Conservation (phyloP, 192 early-diverging fungal species). For the Podila verticillata region DNA sequence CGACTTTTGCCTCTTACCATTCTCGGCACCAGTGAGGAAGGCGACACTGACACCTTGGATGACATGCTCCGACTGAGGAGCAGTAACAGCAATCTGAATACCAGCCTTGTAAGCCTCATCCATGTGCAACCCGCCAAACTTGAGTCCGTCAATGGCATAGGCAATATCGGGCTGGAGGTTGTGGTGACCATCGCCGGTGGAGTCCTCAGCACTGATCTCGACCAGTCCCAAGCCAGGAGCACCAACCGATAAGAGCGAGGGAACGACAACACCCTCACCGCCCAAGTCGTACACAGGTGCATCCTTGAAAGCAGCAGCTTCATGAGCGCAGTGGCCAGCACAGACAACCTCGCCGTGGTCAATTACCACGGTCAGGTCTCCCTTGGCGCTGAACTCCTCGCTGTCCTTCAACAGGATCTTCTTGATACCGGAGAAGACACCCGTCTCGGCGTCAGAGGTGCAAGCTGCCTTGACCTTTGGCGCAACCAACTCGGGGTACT, state of each 20-base stretch:
- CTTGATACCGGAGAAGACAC: constrained; percentile 42
- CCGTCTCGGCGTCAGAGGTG: constrained; percentile 21
- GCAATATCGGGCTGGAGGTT: constrained; percentile 43
- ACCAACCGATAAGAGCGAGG: constrained; percentile 60
- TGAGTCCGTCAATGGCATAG: constrained; percentile 72
- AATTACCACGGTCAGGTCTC: constrained; percentile 59
- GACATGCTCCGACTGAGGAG: constrained; percentile 59
- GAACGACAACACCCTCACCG: constrained; percentile 48
- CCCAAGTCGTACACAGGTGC: constrained; percentile 38
- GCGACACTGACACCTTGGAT: constrained; percentile 71
- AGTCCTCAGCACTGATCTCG: constrained; percentile 70
- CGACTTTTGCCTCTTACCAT: constrained; percentile 38
- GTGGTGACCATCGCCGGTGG: constrained; percentile 67
- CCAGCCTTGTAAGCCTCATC: constrained; percentile 69
- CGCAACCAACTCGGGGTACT: constrained; percentile 19
- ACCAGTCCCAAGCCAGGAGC: constrained; percentile 67
- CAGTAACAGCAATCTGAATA: constrained; percentile 67
- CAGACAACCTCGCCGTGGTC: constrained; percentile 68
- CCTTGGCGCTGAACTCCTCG: constrained; percentile 35
- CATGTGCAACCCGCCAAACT: constrained; percentile 64
- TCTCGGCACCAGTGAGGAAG: constrained; percentile 70
- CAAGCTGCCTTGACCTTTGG: constrained; percentile 38
- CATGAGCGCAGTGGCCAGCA: constrained; percentile 38
- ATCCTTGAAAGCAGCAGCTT: constrained; percentile 13
- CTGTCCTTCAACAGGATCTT: constrained; percentile 50